Percentiles rank a stretch among this genome's conserved stretches.
phyloP scores from a whole-genome alignment of 192 early-diverging fungal species.

The Linderina pennispora region DNA sequence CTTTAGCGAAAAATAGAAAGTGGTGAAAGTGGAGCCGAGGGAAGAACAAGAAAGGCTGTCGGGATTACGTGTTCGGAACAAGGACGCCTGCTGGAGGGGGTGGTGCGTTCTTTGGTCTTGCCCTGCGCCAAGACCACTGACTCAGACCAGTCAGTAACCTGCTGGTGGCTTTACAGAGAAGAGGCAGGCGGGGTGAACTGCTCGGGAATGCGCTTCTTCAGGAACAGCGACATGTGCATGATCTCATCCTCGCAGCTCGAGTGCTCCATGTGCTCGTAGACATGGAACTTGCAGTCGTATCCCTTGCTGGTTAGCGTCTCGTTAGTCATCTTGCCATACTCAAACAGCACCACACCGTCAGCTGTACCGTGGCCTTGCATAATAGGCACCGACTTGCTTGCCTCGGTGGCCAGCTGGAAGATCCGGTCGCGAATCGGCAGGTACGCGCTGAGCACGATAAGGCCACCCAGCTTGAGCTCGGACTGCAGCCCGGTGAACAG shows the following conservation, averaged over 20 bases:
- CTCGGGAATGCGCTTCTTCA: slow-evolving; percentile 50
- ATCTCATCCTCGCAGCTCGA: slow-evolving; percentile 62
- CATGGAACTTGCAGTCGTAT: slow-evolving; percentile 66
- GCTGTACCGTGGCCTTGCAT: slow-evolving; percentile 79
- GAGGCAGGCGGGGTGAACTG: too few species aligned
- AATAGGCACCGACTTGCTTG: slow-evolving; percentile 66
- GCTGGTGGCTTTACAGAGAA: too few species aligned
- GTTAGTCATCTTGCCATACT: slow-evolving; percentile 63
- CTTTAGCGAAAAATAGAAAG: too few species aligned
- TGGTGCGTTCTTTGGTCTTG: too few species aligned
- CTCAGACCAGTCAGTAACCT: too few species aligned
- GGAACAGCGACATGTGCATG: slow-evolving; percentile 58
- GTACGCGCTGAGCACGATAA: slow-evolving; percentile 76
- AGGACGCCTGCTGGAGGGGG: too few species aligned
- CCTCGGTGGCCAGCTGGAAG: slow-evolving; percentile 47
- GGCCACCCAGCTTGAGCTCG: slow-evolving; percentile 60
- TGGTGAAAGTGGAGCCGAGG: too few species aligned
- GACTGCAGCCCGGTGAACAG: slow-evolving; percentile 66
- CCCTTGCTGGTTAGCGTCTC: slow-evolving; percentile 54
- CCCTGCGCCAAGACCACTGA: too few species aligned
- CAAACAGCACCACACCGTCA: slow-evolving; percentile 67
- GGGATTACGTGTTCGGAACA: too few species aligned
- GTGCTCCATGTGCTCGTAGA: slow-evolving; percentile 80
- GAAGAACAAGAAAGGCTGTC: too few species aligned
- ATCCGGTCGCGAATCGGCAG: slow-evolving; percentile 51